Evolutionary conservation across 208 protist species (phyloP).

Genomic region (Acanthamoeba triangularis): DNA sequence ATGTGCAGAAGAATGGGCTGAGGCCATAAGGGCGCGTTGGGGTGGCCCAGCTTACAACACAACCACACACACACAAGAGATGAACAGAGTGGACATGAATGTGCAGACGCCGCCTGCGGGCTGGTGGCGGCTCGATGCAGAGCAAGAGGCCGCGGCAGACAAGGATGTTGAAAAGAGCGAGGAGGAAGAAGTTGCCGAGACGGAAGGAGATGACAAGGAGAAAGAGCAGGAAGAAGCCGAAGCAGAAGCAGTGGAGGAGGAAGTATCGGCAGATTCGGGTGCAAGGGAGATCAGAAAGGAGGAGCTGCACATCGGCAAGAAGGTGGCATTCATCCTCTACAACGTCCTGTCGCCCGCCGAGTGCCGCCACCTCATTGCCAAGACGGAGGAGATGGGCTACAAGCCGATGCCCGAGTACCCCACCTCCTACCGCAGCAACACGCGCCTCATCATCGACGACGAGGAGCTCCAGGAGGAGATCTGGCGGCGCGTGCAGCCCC

Average conservation of each 20-base stretch:
- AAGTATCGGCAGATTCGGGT: not conserved
- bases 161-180: slow-evolving; percentile 63
- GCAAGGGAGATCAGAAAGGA: not conserved
- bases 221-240: not conserved
- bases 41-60: too few species aligned
- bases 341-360: slow-evolving; percentile 65
- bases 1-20: not conserved
- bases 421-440: slow-evolving; percentile 68
- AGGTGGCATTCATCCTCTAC: slow-evolving; percentile 50
- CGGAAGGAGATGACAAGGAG: too few species aligned
- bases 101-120: slow-evolving; percentile 81
- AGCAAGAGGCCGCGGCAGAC: slow-evolving; percentile 94
- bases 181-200: too few species aligned
- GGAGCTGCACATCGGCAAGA: not conserved
- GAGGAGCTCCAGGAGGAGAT: slow-evolving; percentile 9
- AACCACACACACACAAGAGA: not conserved
- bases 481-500: not conserved
- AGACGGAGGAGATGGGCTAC: slow-evolving; percentile 69
- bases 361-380: slow-evolving; percentile 50
- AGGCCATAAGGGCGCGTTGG: not conserved
- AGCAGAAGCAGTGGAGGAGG: not conserved
- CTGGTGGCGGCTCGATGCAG: slow-evolving; percentile 93
- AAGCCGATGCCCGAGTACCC: slow-evolving; percentile 28
- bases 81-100: slow-evolving; percentile 82
- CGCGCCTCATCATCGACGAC: slow-evolving; percentile 64